Conservation (phyloP, 805 yeast genomes). For the Pichia exigua region DNA sequence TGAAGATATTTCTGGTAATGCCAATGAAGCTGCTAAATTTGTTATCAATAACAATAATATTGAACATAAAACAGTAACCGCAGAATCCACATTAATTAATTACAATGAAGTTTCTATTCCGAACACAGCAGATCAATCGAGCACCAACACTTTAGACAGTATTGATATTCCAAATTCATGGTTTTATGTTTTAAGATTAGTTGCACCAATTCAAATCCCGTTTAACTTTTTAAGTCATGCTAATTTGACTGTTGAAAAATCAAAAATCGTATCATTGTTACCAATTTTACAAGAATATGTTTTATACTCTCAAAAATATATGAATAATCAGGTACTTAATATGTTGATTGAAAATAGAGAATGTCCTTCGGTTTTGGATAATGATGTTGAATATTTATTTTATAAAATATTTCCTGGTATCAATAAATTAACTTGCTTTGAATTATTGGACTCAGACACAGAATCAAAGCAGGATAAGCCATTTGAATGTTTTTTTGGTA, state of each 20-base stretch:
- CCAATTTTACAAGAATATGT: conserved; percentile 28
- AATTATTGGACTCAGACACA: conserved; percentile 17
- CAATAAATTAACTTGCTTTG: conserved; percentile 17
- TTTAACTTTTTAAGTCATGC: conserved; percentile 33
- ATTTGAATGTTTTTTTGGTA: conserved; percentile 23
- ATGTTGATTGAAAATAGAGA: conserved; percentile 15
- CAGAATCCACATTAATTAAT: background rate
- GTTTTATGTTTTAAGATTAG: conserved; percentile 59
- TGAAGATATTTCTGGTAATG: conserved; percentile 9
- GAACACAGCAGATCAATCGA: background rate
- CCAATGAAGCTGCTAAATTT: conserved; percentile 13
- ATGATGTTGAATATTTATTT: conserved; percentile 19
- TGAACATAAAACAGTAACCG: conserved; percentile 21
- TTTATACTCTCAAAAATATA: conserved; percentile 19
- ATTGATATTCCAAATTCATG: conserved; percentile 47
- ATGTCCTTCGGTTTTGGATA: conserved; percentile 15
- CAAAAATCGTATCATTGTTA: conserved; percentile 17
- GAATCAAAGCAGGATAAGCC: conserved; percentile 13
- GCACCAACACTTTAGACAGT: background rate
- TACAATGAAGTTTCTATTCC: conserved; percentile 13
- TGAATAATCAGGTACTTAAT: conserved; percentile 1
- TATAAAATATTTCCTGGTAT: conserved; percentile 22
- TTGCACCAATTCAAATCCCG: conserved; percentile 60
- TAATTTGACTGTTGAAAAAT: conserved; percentile 25
- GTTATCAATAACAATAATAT: conserved; percentile 17